These are phyloP conservation scores for Solanum bukasovii DNA, from an alignment of 257 asterid species.

Conservation along the genomic window DNA sequence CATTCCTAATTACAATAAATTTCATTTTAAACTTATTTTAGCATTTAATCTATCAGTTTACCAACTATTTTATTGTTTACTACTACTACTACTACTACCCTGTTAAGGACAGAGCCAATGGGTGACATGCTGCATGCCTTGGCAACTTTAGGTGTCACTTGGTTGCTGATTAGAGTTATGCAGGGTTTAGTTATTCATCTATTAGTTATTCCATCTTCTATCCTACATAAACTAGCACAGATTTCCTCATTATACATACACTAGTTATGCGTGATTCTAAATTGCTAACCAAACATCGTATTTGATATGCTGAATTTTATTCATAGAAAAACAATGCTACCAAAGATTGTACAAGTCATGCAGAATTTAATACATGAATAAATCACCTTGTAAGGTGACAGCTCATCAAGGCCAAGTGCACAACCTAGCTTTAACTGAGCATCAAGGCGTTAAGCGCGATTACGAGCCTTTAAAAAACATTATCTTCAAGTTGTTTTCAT, in stretches of 20 bases:
- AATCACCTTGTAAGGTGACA: neutral
- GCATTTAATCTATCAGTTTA: neutral
- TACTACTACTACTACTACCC: neutral
- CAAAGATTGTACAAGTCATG: neutral
- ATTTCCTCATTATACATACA: neutral
- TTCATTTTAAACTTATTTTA: no score
- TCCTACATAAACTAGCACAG: neutral
- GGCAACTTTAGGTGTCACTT: neutral
- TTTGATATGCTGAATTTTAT: neutral
- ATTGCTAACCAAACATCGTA: neutral
- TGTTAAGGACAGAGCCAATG: neutral
- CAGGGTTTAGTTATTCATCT: neutral
- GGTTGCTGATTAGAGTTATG: neutral
- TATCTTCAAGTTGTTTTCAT: neutral
- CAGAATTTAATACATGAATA: neutral
- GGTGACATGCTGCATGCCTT: neutral
- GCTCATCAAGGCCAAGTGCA: neutral
- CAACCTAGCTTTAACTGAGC: neutral
- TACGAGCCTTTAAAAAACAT: neutral
- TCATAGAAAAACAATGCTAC: neutral
- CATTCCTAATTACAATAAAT: neutral
- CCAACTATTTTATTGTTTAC: neutral
- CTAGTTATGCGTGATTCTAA: neutral
- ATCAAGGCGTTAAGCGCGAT: neutral
- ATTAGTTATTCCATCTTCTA: neutral